Evolutionary conservation across 176 grass and related monocot species (phyloP).

Genomic region (Oropetium thomaeum): DNA sequence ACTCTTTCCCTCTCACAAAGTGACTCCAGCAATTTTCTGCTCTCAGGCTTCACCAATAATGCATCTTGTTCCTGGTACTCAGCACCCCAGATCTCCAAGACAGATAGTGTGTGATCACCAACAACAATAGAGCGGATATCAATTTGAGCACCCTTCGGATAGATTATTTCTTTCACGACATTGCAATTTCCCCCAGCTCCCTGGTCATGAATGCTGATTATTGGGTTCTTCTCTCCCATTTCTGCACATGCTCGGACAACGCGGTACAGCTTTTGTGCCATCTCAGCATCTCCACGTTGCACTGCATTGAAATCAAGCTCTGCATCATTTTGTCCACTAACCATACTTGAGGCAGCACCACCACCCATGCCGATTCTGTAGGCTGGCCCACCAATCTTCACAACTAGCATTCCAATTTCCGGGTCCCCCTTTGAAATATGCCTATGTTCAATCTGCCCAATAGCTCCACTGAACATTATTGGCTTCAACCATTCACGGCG

Average conservation of each 20-base stretch:
- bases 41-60: constrained; percentile 65
- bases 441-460: constrained; percentile 80
- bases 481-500: constrained; percentile 92
- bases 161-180: constrained; percentile 92
- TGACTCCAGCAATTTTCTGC: constrained; percentile 48
- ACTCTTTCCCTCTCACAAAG: constrained; percentile 81
- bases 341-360: constrained; percentile 93
- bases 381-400: constrained; percentile 92
- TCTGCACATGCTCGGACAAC: constrained; percentile 80
- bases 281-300: constrained; percentile 92
- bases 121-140: constrained; percentile 78
- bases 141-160: constrained; percentile 90
- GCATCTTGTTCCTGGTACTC: constrained; percentile 93
- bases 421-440: constrained; percentile 79
- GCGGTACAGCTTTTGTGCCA: constrained; percentile 87
- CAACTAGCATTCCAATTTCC: constrained; percentile 89
- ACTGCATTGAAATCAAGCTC: constrained; percentile 92
- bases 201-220: constrained; percentile 96
- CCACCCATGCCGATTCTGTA: constrained; percentile 97
- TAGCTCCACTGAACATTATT: constrained; percentile 96
- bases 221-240: constrained; percentile 86
- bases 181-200: constrained; percentile 93
- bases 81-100: constrained; percentile 87
- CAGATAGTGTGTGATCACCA: constrained; percentile 85
- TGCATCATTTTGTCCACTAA: constrained; percentile 86